Evolutionary conservation across 352 stramenopile genomes (phyloP), one percentile per base, ranked within the genome.

Genomic region (Nothophytophthora sp.): DNA sequence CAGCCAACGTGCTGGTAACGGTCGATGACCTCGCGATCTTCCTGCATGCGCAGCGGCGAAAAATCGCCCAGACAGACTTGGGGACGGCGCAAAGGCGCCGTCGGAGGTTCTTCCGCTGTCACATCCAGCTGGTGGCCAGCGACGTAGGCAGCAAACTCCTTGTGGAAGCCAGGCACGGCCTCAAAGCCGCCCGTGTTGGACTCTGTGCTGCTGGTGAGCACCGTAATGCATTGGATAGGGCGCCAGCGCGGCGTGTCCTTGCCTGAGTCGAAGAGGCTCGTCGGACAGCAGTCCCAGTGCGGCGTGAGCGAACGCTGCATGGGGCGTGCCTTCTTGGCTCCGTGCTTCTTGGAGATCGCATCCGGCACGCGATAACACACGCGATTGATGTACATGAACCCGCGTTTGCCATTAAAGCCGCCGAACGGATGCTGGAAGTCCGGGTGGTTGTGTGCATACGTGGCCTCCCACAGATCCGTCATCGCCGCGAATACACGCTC

Each of bases 321-420:
- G 4, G 75, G 64, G 4, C 76, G 69, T n/a, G 81, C 84, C 54
- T 88, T 91, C 48, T 89, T 90, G 22, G 57, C 45, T 2, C 50
- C 72, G 63, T 84, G 76, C 42, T 76, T 64, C 25, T 73, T 72
- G n/a, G 83, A 86, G 36, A 92, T 78, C 1, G 39, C 34, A 41
- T 95, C 81, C 0, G 76, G 79, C 8, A 92, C 68, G 18, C 88
- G 77, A 49, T 91, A 96, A 45, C 87, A 90, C 23, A 93, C 75
- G 22, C 87, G 80, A 50, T 96, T 90, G 28, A 96, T 82, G 68
- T 96, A 95, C 67, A 92, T 92, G 71, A 86, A 96, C 7, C 79
- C 86, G 20, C 69, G 60, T 41, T 83, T 85, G 25, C 64, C 63
- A 36, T 94, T 46, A 60, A 95, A 94, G 16, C 63, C 40, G 28